A percentile compares a stretch with the other conserved stretches of the same genome.
These are phyloP conservation scores for Chytriomyces sp. DNA, from an alignment of 192 early-diverging fungal genomes.

Conservation along the genomic window DNA sequence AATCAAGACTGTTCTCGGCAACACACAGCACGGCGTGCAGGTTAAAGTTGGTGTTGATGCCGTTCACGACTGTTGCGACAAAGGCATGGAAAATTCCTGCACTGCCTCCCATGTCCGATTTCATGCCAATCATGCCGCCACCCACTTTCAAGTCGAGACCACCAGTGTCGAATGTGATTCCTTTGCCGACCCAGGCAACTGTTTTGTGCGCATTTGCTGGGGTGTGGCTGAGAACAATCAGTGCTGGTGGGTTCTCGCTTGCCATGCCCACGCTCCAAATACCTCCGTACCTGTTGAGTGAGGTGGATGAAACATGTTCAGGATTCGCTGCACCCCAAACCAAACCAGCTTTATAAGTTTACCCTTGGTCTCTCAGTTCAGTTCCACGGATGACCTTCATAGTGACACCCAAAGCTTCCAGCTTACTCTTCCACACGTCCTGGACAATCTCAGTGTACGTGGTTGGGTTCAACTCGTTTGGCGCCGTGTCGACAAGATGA, in stretches of 20 bases:
- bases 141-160: slow-evolving; percentile 48
- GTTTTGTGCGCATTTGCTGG: slow-evolving; percentile 42
- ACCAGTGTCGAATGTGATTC: slow-evolving; percentile 61
- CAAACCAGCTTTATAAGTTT: background rate
- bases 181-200: slow-evolving; percentile 58
- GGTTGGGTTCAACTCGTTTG: slow-evolving; percentile 46
- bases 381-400: slow-evolving; percentile 49
- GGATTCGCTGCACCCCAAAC: background rate
- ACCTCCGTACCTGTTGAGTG: slow-evolving; percentile 36
- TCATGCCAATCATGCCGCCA: slow-evolving; percentile 44
- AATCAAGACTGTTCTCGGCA: slow-evolving; percentile 55
- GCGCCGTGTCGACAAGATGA: slow-evolving; percentile 51
- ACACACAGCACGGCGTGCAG: slow-evolving; percentile 53
- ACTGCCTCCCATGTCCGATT: slow-evolving; percentile 57
- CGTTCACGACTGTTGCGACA: slow-evolving; percentile 35
- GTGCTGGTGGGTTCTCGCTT: slow-evolving; percentile 45
- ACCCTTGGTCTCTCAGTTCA: slow-evolving; percentile 48
- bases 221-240: slow-evolving; percentile 46
- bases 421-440: slow-evolving; percentile 30
- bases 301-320: background rate
- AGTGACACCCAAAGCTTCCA: slow-evolving; percentile 37
- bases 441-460: slow-evolving; percentile 43
- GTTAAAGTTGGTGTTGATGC: slow-evolving; percentile 5
- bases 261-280: slow-evolving; percentile 56
- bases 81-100: slow-evolving; percentile 55